A percentile compares a stretch with the other conserved stretches of the same genome.
These are phyloP conservation scores for Silene latifolia DNA, from an alignment of 148 eudicot genomes.

Conservation along the genomic window DNA sequence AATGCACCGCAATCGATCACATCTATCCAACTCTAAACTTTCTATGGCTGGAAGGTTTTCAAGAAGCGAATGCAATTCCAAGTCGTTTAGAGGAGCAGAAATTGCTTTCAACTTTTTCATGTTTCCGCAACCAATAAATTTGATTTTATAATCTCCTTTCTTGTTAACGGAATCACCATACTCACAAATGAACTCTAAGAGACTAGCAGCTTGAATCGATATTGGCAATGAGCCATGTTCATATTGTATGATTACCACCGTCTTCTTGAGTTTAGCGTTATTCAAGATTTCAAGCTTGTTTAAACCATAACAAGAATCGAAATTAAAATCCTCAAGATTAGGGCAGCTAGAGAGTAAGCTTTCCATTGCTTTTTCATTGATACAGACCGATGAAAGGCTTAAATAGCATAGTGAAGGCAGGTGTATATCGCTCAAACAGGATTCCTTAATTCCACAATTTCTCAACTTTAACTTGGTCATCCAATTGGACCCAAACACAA, in stretches of 20 bases:
- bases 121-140: neutral
- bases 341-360: neutral
- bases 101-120: neutral
- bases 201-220: neutral
- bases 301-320: neutral
- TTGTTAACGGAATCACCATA: neutral
- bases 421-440: neutral
- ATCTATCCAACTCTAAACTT: neutral
- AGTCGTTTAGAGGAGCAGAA: neutral
- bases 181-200: constrained; percentile 2
- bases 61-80: neutral
- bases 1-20: neutral
- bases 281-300: neutral
- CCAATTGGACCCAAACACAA: neutral
- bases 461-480: constrained; percentile 2
- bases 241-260: neutral
- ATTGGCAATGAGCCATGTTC: neutral
- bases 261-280: constrained; percentile 7
- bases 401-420: neutral
- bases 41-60: neutral
- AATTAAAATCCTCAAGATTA: neutral
- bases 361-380: neutral
- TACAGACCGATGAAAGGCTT: neutral
- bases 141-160: neutral
- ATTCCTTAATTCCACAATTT: neutral